These are phyloP conservation scores for Pseudoneurospora amorphoporcata DNA, from an alignment of 495 filamentous ascomycete species.

Conservation along the genomic window DNA sequence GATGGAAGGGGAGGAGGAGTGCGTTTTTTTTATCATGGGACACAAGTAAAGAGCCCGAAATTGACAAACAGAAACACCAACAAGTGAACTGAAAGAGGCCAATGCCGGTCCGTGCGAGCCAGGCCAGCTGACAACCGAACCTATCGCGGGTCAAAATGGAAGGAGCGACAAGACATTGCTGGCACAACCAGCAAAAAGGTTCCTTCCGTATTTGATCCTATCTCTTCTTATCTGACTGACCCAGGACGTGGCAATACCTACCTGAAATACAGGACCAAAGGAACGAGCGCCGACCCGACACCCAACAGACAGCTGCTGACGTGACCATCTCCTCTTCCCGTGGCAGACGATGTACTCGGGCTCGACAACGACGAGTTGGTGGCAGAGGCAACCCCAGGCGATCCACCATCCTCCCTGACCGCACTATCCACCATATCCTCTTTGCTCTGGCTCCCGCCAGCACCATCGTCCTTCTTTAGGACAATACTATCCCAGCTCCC, in stretches of 20 bases:
- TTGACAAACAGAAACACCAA: neutral
- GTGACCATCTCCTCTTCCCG: neutral
- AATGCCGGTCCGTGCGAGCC: neutral
- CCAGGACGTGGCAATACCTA: neutral
- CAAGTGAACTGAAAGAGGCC: neutral
- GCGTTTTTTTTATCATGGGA: no score
- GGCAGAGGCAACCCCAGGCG: neutral
- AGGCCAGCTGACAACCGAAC: neutral
- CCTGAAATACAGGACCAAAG: neutral
- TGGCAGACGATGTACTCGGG: neutral
- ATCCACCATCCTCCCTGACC: neutral
- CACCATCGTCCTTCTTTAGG: neutral
- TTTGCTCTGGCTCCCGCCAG: neutral
- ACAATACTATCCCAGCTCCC: conserved; percentile 61
- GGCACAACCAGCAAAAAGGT: neutral
- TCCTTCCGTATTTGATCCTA: neutral
- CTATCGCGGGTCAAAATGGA: neutral
- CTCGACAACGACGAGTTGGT: neutral
- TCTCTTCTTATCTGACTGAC: neutral
- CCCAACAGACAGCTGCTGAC: neutral
- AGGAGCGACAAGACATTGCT: neutral
- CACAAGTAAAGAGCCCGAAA: neutral
- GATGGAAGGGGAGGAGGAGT: neutral
- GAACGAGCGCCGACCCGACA: neutral
- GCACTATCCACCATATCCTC: neutral